These are phyloP conservation scores for Komagataella phaffii DNA, from an alignment of 805 yeast genomes.

Conservation along the genomic window DNA sequence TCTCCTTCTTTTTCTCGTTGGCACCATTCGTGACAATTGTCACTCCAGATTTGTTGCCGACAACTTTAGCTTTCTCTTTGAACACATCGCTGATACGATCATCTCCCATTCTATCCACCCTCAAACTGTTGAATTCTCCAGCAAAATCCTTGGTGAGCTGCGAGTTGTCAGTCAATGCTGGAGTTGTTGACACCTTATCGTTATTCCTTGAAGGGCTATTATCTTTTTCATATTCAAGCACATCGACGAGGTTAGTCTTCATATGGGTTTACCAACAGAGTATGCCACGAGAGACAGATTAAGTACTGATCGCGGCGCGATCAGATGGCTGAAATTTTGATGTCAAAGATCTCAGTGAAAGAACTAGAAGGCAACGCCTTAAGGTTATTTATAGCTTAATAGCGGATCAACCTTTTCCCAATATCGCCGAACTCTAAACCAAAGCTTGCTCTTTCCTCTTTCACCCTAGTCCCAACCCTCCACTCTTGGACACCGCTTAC, in stretches of 20 bases:
- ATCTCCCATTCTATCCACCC: neutral
- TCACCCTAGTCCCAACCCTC: no score
- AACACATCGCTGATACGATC: neutral
- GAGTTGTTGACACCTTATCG: neutral
- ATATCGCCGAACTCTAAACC: no score
- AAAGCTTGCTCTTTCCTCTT: no score
- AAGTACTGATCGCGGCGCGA: neutral
- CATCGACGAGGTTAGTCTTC: neutral
- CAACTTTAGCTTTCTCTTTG: neutral
- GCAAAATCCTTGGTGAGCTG: neutral
- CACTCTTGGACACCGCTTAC: no score
- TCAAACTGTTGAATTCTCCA: neutral
- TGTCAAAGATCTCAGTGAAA: neutral
- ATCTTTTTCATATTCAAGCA: neutral
- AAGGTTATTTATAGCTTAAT: no score
- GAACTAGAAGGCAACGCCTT: no score
- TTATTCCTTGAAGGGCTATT: neutral
- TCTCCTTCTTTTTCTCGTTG: neutral
- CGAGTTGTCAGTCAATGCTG: neutral
- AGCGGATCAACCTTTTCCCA: no score
- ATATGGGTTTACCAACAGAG: no score
- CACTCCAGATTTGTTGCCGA: neutral
- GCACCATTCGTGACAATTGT: neutral
- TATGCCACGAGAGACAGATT: no score
- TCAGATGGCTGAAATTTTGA: neutral